Base-by-base conservation (phyloP, 106 monocot genomes). In the Hemerocallis citrina region DNA sequence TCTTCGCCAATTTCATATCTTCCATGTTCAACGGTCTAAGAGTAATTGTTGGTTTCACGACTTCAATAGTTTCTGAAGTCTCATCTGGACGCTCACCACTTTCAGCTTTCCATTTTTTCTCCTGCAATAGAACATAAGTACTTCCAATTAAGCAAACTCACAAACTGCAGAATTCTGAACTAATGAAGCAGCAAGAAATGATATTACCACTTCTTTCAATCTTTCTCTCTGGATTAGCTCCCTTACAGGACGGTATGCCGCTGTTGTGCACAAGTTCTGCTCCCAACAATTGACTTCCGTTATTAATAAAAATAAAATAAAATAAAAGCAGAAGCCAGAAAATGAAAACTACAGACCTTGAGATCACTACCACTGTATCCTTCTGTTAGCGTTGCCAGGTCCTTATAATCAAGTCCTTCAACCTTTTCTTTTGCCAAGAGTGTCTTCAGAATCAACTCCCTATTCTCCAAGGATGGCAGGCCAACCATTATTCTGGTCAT, bases 291-390 rank as follows among this genome's bases (percentile, higher is more conserved):
- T 65, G 36, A 17, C 17, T 23, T 31, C 29, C 27, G 23, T 77
- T 19, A 68, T 34, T 29, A 41, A 44, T 3, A 51, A 59, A 42
- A 5, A 23, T 33, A 16, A 15, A 42, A 7, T 32, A 52, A 16
- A 59, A 24, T 39, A 21, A 13, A 0, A 59, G 11, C 40, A 59
- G 59, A 54, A 59, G 22, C 39, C 17, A 47, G 8, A 34, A 0
- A 23, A n/a, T 34, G 21, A 52, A 33, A 52, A 7, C 42, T 32
- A 69, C 69, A 62, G 51, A 92, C 92, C 86, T 92, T 92, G 8
- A 92, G 72, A 73, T 92, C 92, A 69, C 92, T 92, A 47, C 92
- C 92, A 58, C 84, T 87, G 31, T 84, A 92, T 11, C 92, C 92
- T 50, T 92, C 92, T 16, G 92, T 92, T 66, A 88, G 84, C 17